phyloP scores from a whole-genome alignment of 495 filamentous ascomycete genomes.

The Hypoxylon rickii region DNA sequence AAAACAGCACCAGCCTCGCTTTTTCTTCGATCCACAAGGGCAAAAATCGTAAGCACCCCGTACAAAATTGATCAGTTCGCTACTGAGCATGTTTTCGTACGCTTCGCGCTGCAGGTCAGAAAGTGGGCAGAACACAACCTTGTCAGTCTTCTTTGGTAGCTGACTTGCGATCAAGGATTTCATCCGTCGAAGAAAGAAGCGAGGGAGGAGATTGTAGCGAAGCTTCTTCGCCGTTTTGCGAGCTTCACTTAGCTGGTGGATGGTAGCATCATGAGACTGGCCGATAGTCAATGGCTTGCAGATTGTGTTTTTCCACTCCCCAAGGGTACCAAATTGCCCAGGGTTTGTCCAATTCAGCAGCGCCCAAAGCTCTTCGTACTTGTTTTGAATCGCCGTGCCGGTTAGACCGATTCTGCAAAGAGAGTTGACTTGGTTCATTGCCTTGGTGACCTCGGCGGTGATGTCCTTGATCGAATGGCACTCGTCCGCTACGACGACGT shows the following conservation, averaged over 20 bases:
- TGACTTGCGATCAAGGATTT: constrained; percentile 92
- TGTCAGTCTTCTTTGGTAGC: constrained; percentile 93
- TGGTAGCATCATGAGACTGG: constrained; percentile 88
- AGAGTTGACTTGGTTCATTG: constrained; percentile 91
- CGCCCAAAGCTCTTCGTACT: constrained; percentile 97
- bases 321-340: constrained; percentile 77
- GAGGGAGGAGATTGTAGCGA: constrained; percentile 84
- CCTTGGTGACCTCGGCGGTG: constrained; percentile 73
- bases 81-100: constrained; percentile 79
- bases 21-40: constrained; percentile 69
- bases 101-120: constrained; percentile 82
- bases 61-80: constrained; percentile 72
- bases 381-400: constrained; percentile 96
- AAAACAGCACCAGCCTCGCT: constrained; percentile 83
- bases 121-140: constrained; percentile 92
- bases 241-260: constrained; percentile 77
- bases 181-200: constrained; percentile 91
- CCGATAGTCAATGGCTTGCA: constrained; percentile 80
- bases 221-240: constrained; percentile 84
- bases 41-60: constrained; percentile 68
- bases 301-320: constrained; percentile 78
- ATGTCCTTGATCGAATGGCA: constrained; percentile 90
- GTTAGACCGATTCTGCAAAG: constrained; percentile 93
- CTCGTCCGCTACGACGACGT: constrained; percentile 96
- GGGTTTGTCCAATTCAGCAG: constrained; percentile 97